These are phyloP conservation scores for Cryptomeria japonica DNA, from an alignment of 75 land plant genomes.

Conservation along the genomic window DNA sequence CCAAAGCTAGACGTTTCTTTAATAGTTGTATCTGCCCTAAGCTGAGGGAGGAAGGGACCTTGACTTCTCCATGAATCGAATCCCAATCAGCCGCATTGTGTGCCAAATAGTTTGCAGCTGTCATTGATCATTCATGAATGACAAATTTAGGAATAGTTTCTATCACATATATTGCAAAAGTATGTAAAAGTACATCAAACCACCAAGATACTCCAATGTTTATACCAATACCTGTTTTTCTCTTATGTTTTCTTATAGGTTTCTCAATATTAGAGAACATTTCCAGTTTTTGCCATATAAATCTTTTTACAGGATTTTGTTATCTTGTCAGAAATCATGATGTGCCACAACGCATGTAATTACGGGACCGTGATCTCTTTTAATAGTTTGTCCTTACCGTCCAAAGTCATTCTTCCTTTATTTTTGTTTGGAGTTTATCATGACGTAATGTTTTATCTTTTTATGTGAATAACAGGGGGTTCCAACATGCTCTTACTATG, in stretches of 20 bases:
- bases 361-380: not conserved
- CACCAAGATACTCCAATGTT: not conserved
- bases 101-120: not conserved
- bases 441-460: not conserved
- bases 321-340: not conserved
- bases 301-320: not conserved
- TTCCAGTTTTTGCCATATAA: not conserved
- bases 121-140: not conserved
- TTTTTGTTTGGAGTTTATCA: not conserved
- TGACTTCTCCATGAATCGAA: not conserved
- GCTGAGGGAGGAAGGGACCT: not conserved
- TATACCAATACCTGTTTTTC: not conserved
- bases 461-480: conserved; percentile 58
- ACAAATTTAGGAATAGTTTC: not conserved
- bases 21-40: not conserved
- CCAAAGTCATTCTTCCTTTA: not conserved
- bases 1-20: not conserved
- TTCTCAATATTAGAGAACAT: not conserved
- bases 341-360: not conserved
- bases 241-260: not conserved
- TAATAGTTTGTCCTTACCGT: not conserved
- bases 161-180: not conserved
- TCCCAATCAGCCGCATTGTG: not conserved
- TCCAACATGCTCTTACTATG: conserved; percentile 66
- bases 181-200: not conserved